A percentile compares a stretch with the other conserved stretches of the same genome.
phyloP scores from a whole-genome alignment of 2,329 filamentous ascomycete species.

The Apiospora kogelbergensis region DNA sequence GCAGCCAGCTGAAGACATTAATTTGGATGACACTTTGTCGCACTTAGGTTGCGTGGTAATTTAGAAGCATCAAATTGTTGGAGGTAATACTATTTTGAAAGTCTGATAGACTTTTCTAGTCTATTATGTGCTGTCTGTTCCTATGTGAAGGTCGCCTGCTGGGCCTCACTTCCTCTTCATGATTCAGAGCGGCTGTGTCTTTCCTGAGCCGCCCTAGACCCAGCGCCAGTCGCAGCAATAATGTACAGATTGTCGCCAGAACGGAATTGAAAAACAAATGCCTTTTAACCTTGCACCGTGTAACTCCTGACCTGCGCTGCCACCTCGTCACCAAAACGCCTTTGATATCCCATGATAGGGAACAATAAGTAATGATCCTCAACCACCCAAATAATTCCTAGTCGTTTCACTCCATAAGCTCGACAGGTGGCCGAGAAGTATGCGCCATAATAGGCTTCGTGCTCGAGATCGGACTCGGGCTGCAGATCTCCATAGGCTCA shows the following conservation, averaged over 20 bases:
- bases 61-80: not conserved
- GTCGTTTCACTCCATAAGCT: constrained; percentile 54
- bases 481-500: constrained; percentile 44
- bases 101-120: not conserved
- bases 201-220: not conserved
- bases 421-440: constrained; percentile 63
- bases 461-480: constrained; percentile 35
- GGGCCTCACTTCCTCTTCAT: not conserved
- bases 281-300: not conserved
- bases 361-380: not conserved
- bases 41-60: not conserved
- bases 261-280: not conserved
- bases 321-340: not conserved
- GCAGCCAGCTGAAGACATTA: not conserved
- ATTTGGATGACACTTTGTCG: not conserved
- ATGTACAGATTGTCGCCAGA: not conserved
- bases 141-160: not conserved
- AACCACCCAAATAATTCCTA: not conserved
- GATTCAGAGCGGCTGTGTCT: not conserved
- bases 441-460: constrained; percentile 55
- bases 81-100: not conserved
- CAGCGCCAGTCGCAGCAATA: not conserved
- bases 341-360: not conserved
- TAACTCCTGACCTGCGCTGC: constrained; percentile 8
- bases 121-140: constrained; percentile 3